Percentiles rank a stretch among this genome's conserved stretches.
These are phyloP conservation scores for Lecanicillium sp. DNA, from an alignment of 2,329 filamentous ascomycete genomes.

Conservation along the genomic window DNA sequence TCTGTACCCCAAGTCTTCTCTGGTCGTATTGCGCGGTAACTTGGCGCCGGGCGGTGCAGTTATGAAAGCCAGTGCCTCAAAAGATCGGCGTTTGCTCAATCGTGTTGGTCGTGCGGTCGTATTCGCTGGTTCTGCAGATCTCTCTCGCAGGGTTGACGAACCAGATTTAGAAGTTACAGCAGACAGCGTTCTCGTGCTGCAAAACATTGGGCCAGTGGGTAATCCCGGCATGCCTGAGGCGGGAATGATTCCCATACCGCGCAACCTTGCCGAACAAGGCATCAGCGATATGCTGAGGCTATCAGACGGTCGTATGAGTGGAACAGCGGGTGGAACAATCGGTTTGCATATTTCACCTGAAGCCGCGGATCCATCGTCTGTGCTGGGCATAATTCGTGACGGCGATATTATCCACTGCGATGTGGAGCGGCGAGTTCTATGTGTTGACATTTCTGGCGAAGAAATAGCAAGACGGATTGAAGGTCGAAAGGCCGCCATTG, in stretches of 20 bases:
- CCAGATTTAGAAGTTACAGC: conserved; percentile 52
- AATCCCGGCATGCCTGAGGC: conserved; percentile 94
- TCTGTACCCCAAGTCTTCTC: conserved; percentile 68
- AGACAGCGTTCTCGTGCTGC: conserved; percentile 65
- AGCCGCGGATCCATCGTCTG: conserved; percentile 66
- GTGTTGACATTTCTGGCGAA: conserved; percentile 55
- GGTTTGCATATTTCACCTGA: conserved; percentile 84
- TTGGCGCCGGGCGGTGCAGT: conserved; percentile 77
- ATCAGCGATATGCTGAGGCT: conserved; percentile 75
- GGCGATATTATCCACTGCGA: conserved; percentile 77
- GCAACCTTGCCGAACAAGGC: conserved; percentile 68
- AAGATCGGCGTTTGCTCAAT: conserved; percentile 54
- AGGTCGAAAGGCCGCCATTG: conserved; percentile 45
- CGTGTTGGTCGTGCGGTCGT: conserved; percentile 45
- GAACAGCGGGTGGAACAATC: conserved; percentile 83
- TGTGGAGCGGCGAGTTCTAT: conserved; percentile 55
- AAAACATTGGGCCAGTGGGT: conserved; percentile 83
- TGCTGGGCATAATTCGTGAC: conserved; percentile 67
- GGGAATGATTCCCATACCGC: conserved; percentile 53
- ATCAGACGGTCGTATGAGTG: conserved; percentile 81
- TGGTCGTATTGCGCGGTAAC: conserved; percentile 78
- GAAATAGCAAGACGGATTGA: conserved; percentile 57
- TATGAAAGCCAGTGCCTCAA: conserved; percentile 81
- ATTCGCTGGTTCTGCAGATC: conserved; percentile 70
- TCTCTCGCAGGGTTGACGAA: conserved; percentile 55